Evolutionary conservation across 371 early-diverging fungal species (phyloP).

Genomic region (Apophysomyces variabilis): DNA sequence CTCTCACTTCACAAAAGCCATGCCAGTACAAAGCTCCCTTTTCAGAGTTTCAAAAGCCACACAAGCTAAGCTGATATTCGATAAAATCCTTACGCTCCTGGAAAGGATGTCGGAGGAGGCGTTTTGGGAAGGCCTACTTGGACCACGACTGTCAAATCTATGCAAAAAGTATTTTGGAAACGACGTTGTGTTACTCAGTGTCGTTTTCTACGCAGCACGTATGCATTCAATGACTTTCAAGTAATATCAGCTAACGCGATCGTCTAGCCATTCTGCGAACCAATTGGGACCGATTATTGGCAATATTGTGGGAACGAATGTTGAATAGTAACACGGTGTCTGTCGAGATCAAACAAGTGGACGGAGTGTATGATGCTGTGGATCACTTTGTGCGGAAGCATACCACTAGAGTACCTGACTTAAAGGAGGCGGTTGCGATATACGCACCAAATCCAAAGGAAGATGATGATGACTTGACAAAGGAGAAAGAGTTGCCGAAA

Average conservation of each 20-base stretch:
- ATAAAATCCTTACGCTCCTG: constrained; percentile 29
- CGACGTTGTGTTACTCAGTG: constrained; percentile 39
- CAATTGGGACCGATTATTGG: constrained; percentile 28
- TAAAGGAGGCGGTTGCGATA: constrained; percentile 18
- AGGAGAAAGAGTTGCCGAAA: constrained; percentile 15
- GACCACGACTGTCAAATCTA: constrained; percentile 33
- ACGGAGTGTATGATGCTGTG: constrained; percentile 29
- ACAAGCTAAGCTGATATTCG: constrained; percentile 15
- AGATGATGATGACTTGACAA: constrained; percentile 11
- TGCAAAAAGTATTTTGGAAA: constrained; percentile 46
- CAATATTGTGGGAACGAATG: constrained; percentile 12
- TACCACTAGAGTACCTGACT: constrained; percentile 17
- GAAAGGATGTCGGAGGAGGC: constrained; percentile 36
- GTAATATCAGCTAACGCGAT: too few relatives aligned
- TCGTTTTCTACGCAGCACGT: constrained; percentile 38
- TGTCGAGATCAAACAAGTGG: constrained; percentile 18
- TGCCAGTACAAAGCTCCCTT: not conserved
- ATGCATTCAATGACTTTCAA: not conserved
- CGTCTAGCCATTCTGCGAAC: constrained; percentile 37
- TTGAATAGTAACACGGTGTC: constrained; percentile 7
- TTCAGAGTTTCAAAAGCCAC: constrained; percentile 6
- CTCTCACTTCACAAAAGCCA: not conserved
- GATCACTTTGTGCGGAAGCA: constrained; percentile 23
- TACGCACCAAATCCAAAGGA: constrained; percentile 21
- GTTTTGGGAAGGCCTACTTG: constrained; percentile 36